Percentiles rank a stretch among this genome's conserved stretches.
These are phyloP conservation scores for Silybum marianum DNA, from an alignment of 129 eudicot species.

Conservation along the genomic window DNA sequence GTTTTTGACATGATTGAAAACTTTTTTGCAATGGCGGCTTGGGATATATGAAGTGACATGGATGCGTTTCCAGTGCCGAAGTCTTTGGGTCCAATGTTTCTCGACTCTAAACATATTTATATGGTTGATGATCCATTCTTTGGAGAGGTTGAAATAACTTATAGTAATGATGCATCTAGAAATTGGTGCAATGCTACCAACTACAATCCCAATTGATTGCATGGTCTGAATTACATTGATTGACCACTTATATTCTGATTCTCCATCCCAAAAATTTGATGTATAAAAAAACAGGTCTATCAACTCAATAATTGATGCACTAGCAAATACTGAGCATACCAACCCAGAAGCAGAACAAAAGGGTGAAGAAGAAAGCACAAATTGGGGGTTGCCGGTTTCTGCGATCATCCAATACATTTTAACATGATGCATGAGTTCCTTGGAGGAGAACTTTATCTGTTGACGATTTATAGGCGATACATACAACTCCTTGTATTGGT, in stretches of 20 bases:
- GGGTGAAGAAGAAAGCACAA: conserved; percentile 25
- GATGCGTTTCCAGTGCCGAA: conserved; percentile 28
- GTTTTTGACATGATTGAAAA: conserved; percentile 1
- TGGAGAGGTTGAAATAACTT: conserved; percentile 13
- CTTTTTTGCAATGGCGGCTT: conserved; percentile 10
- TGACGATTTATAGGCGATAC: neutral
- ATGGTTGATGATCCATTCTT: neutral
- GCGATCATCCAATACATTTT: conserved; percentile 32
- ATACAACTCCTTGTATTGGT: neutral
- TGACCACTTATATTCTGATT: conserved; percentile 1
- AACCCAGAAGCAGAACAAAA: conserved; percentile 18
- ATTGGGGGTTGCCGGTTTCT: conserved; percentile 21
- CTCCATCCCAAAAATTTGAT: neutral
- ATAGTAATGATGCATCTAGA: conserved; percentile 15
- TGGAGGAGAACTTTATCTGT: neutral
- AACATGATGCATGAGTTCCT: neutral
- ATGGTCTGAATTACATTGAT: neutral
- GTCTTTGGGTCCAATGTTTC: conserved; percentile 24
- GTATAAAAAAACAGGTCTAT: neutral
- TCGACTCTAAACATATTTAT: conserved; percentile 10
- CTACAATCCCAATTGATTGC: neutral
- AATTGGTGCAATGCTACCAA: conserved; percentile 9
- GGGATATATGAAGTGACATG: neutral
- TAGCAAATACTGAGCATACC: neutral
- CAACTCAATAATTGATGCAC: neutral